Base-by-base conservation (phyloP, 768 basidiomycete species). In the Dacryopinax spathularia region DNA sequence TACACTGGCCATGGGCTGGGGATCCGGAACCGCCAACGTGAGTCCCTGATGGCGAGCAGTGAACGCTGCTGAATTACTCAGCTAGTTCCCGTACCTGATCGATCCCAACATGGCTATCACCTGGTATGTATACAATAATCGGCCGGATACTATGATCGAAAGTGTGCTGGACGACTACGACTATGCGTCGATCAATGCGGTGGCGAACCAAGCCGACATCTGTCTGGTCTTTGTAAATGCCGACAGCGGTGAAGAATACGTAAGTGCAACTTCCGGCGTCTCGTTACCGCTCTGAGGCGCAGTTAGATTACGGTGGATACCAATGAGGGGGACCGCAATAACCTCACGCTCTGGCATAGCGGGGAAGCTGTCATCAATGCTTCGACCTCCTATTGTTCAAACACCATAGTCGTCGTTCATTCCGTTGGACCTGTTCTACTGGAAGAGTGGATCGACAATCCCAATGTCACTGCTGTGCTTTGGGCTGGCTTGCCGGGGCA, bases 361-460 rank as follows among this genome's bases (percentile, higher is more conserved):
- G 67, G 67, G 9, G 63, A 61, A 16, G 60, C 68, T 13, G 66
- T 65, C 48, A 66, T 65, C 36, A 60, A 60, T 12, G 39, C 39
- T 15, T 41, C 39, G 62, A 65, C 31, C 20, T 48, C 34, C 37
- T 29, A 27, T 12, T 44, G 62, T 27, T 62, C 37, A n/a, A 88
- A 88, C 73, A 87, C 86, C 0, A 82, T 89, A 41, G 86, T 88
- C 12, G 77, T 88, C 33, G 79, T 82, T 16, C 82, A 89, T 73
- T 81, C 80, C 33, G 82, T 83, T 27, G 83, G 84, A 0, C 85
- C 87, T 0, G 80, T 88, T 1, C 75, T 76, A 33, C 70, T 82
- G n/a, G 81, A 91, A 73, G 70, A 78, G 7, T 92, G 89, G 89
- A 84, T 84, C 29, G 78, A 80, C 13, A 80, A 92, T 65, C 83